Evolutionary conservation across 768 basidiomycete species (phyloP).

Genomic region (Nidularia pulvinata): DNA sequence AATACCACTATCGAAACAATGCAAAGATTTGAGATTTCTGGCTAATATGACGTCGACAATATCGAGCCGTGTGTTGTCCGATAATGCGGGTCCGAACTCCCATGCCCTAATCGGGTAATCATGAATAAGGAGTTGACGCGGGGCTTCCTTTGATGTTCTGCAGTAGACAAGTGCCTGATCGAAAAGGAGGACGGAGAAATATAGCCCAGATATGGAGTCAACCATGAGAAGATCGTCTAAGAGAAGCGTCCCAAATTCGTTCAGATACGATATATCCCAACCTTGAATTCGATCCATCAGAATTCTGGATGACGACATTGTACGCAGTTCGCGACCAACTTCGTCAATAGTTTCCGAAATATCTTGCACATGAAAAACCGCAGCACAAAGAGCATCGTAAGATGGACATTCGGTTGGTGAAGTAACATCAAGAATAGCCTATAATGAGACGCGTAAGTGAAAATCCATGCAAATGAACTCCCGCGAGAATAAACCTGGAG

Average conservation of each 20-base stretch:
- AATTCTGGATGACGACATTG: conserved; percentile 21
- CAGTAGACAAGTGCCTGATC: conserved; percentile 32
- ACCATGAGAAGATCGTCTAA: conserved; percentile 30
- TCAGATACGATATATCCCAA: conserved; percentile 20
- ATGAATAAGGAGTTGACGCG: conserved; percentile 2
- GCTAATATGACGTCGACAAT: conserved; percentile 28
- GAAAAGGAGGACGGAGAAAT: conserved; percentile 30
- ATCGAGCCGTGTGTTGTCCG: conserved; percentile 19
- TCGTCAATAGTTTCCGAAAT: conserved; percentile 32
- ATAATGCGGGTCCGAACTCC: conserved; percentile 34
- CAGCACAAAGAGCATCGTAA: conserved; percentile 31
- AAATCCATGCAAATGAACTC: not conserved
- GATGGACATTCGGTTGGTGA: conserved; percentile 18
- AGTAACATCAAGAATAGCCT: conserved; percentile 23
- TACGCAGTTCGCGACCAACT: conserved; percentile 32
- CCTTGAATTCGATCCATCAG: conserved; percentile 22
- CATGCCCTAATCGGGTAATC: conserved; percentile 31
- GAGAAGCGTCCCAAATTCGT: conserved; percentile 25
- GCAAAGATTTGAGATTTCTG: conserved; percentile 15
- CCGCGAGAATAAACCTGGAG: conserved; percentile 19
- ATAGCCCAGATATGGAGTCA: conserved; percentile 12
- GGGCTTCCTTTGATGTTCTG: conserved; percentile 14
- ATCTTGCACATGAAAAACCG: conserved; percentile 23
- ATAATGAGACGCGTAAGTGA: not conserved
- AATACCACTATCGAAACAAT: conserved; percentile 25